Conservation (phyloP, 352 stramenopile genomes). For the Phytophthora megakarya region DNA sequence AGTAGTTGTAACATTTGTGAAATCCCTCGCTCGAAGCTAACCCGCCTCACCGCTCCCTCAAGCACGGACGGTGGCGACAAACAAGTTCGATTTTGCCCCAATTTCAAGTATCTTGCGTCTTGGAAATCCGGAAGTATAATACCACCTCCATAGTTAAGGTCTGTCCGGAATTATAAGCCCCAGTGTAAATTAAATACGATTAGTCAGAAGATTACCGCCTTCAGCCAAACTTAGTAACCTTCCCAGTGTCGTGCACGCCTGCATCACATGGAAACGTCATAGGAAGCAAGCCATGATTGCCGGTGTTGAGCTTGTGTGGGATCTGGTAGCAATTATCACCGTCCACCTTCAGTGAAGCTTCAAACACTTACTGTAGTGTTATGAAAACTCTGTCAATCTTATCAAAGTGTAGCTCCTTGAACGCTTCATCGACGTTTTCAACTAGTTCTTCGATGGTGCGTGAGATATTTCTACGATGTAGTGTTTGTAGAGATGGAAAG, state of each 20-base stretch:
- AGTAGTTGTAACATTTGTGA: too few relatives aligned
- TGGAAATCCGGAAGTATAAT: too few relatives aligned
- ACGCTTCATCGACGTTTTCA: background rate
- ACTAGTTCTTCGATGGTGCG: background rate
- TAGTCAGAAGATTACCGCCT: background rate
- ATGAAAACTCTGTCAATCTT: background rate
- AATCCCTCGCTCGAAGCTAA: too few relatives aligned
- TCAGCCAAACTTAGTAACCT: background rate
- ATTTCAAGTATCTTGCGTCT: too few relatives aligned
- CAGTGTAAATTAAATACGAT: background rate
- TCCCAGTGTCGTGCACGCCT: background rate
- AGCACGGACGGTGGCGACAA: slow-evolving; percentile 5
- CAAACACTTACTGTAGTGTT: background rate
- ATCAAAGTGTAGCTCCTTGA: background rate
- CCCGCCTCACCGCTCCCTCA: slow-evolving; percentile 6
- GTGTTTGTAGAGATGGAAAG: slow-evolving; percentile 15
- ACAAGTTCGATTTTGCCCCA: too few relatives aligned
- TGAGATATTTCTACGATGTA: slow-evolving; percentile 9
- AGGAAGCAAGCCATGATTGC: background rate
- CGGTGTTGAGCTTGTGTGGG: background rate
- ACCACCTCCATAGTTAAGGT: background rate
- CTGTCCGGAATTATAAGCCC: background rate
- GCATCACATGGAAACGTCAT: background rate
- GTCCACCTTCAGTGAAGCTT: background rate
- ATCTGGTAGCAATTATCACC: background rate